phyloP scores from a whole-genome alignment of 2,329 filamentous ascomycete species.

The Cladosporium phlei region DNA sequence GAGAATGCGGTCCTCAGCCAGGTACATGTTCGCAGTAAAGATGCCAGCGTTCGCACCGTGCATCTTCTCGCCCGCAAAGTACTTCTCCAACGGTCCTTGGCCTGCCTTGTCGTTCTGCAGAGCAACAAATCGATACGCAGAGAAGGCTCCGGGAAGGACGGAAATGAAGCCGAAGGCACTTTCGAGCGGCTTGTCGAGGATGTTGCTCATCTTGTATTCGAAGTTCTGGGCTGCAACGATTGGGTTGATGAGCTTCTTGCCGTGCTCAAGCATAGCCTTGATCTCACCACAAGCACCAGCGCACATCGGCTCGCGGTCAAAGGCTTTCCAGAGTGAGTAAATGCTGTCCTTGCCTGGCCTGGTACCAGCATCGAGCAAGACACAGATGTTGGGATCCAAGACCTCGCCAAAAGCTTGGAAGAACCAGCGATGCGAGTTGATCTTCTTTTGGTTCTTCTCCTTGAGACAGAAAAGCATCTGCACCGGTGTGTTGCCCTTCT shows the following conservation, averaged over 20 bases:
- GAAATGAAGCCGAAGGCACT: slow-evolving; percentile 97
- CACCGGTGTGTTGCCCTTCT: slow-evolving; percentile 79
- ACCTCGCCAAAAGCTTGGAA: slow-evolving; percentile 94
- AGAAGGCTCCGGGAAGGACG: slow-evolving; percentile 93
- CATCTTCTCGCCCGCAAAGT: slow-evolving; percentile 95
- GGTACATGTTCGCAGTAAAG: slow-evolving; percentile 98
- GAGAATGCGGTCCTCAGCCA: slow-evolving; percentile 96
- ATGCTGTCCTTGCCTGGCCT: slow-evolving; percentile 91
- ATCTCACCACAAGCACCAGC: slow-evolving; percentile 97
- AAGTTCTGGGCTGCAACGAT: slow-evolving; percentile 96
- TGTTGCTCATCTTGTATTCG: slow-evolving; percentile 99
- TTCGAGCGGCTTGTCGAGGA: slow-evolving; percentile 94
- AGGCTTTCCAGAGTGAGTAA: slow-evolving; percentile 97
- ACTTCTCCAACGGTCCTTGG: slow-evolving; percentile 88
- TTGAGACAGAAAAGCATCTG: slow-evolving; percentile 98
- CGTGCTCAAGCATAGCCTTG: slow-evolving; percentile 90
- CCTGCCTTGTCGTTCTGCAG: slow-evolving; percentile 96
- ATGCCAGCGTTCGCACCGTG: slow-evolving; percentile 89
- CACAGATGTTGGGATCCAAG: slow-evolving; percentile 92
- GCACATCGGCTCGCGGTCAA: slow-evolving; percentile 96
- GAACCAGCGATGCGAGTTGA: slow-evolving; percentile 99
- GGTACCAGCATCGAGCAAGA: slow-evolving; percentile 91
- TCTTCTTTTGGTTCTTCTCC: slow-evolving; percentile 99
- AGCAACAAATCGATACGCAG: slow-evolving; percentile 92
- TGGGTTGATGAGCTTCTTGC: slow-evolving; percentile 86